A percentile compares a stretch with the other conserved stretches of the same genome.
phyloP scores from a whole-genome alignment of 2,329 filamentous ascomycete species.

The Microsporum audouinii region DNA sequence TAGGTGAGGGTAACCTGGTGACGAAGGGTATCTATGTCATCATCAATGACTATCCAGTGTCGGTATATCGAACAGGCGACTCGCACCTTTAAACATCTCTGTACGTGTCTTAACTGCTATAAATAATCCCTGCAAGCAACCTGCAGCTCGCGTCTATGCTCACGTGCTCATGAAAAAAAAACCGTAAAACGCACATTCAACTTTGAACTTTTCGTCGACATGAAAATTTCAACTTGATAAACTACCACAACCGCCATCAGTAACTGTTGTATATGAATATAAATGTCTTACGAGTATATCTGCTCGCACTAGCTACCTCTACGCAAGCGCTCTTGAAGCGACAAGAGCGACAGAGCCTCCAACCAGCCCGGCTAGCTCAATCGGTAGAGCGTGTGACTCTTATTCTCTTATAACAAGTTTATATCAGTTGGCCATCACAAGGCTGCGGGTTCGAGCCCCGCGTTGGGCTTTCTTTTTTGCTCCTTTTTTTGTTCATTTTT shows the following conservation, averaged over 20 bases:
- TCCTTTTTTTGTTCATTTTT: background rate
- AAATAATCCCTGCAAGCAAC: background rate
- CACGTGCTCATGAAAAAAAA: background rate
- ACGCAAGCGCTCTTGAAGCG: background rate
- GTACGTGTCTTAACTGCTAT: background rate
- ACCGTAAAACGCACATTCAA: background rate
- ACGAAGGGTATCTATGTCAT: slow-evolving; percentile 20
- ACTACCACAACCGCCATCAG: background rate
- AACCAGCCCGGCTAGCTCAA: slow-evolving; percentile 44
- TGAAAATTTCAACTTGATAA: background rate
- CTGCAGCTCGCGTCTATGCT: background rate
- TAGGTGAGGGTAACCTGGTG: slow-evolving; percentile 21
- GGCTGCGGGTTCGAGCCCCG: slow-evolving; percentile 2
- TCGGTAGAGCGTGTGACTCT: slow-evolving; percentile 64
- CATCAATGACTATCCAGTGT: background rate
- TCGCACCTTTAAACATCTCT: background rate
- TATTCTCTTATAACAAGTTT: slow-evolving; percentile 18
- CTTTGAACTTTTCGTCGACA: background rate
- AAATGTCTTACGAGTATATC: background rate
- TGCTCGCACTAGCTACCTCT: too few species aligned
- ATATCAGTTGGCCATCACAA: background rate
- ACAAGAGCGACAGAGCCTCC: background rate
- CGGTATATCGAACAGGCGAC: background rate
- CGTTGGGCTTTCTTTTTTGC: background rate
- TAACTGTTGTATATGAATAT: background rate